Conservation (phyloP, 805 yeast species). For the Ogataea methylovora region DNA sequence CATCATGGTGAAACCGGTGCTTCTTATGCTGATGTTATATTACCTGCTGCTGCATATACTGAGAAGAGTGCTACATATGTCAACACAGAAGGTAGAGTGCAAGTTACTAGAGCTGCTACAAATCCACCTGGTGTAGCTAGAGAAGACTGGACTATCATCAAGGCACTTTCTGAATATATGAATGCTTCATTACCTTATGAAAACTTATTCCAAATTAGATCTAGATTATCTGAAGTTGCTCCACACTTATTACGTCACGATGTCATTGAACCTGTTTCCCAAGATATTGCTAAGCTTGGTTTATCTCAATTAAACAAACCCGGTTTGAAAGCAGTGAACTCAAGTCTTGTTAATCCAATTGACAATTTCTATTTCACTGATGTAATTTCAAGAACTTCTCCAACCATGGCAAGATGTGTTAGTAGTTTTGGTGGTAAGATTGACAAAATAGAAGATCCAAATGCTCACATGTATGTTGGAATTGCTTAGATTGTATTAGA, state of each 20-base stretch:
- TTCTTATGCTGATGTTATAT: slow-evolving; percentile 76
- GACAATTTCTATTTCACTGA: slow-evolving; percentile 84
- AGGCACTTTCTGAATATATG: slow-evolving; percentile 76
- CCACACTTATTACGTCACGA: slow-evolving; percentile 77
- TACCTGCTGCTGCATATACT: slow-evolving; percentile 86
- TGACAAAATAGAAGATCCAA: slow-evolving; percentile 48
- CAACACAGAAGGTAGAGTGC: slow-evolving; percentile 87
- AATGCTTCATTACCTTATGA: slow-evolving; percentile 70
- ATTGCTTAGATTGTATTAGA: slow-evolving; percentile 15
- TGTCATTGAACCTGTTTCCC: slow-evolving; percentile 59
- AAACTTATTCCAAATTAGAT: slow-evolving; percentile 57
- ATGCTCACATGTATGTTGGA: slow-evolving; percentile 25
- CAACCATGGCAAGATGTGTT: slow-evolving; percentile 86
- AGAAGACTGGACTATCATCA: slow-evolving; percentile 84
- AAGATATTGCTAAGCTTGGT: slow-evolving; percentile 51
- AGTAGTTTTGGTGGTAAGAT: slow-evolving; percentile 61
- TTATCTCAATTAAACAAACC: slow-evolving; percentile 26
- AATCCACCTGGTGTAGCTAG: slow-evolving; percentile 86
- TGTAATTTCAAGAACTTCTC: slow-evolving; percentile 78
- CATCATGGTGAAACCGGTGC: slow-evolving; percentile 92
- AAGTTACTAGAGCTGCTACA: slow-evolving; percentile 77
- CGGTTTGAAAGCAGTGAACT: slow-evolving; percentile 30
- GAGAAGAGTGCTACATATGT: slow-evolving; percentile 81
- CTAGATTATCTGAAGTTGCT: slow-evolving; percentile 67
- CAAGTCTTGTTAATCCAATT: slow-evolving; percentile 58